Base-by-base conservation (phyloP, 2,329 filamentous ascomycete genomes). In the Pseudocercospora musae region DNA sequence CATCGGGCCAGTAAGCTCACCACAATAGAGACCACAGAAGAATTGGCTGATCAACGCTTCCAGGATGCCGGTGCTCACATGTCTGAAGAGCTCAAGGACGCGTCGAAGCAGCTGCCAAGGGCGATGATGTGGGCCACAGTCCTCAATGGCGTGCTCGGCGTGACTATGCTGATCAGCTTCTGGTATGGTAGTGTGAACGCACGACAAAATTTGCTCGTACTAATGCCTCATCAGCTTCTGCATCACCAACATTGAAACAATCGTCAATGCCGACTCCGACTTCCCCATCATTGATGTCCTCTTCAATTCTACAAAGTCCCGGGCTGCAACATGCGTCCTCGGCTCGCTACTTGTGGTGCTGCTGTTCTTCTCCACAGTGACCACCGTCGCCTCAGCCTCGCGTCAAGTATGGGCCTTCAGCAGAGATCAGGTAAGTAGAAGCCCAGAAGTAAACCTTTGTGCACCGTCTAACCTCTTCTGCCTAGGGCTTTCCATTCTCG, bases 51-150 rank as follows among this genome's bases (percentile, higher is more conserved):
- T 21, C 8, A 54, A 54, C 29, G 37, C 27, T 21, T 9, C n/a
- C 49, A 60, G 59, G 78, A 80, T 62, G 76, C 76, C 9, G 76
- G 76, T 23, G 70, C 72, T 9, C 73, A 74, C 56, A 74, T 74
- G 73, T 71, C 70, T 11, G 73, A 75, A 58, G 73, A 75, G 49
- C 58, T 75, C 48, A 68, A 71, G 56, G 75, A 79, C 54, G 78
- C 78, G 1, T 75, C 75, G 31, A 73, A 76, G n/a, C 75, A 76
- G 20, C 74, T 81, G 1, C 79, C 79, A 1, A 71, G 71, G 33
- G 77, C 77, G 8, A 79, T 80, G 76, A 74, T 81, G 42, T 76
- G 76, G 65, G 73, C 74, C 2, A 80, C 77, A 42, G 64, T 75
- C n/a, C 67, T 75, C 15, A 77, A 76, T 59, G 72, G 70, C 31